These are phyloP conservation scores for Heliamphora exappendiculata DNA, from an alignment of 148 eudicot genomes.

Conservation along the genomic window DNA sequence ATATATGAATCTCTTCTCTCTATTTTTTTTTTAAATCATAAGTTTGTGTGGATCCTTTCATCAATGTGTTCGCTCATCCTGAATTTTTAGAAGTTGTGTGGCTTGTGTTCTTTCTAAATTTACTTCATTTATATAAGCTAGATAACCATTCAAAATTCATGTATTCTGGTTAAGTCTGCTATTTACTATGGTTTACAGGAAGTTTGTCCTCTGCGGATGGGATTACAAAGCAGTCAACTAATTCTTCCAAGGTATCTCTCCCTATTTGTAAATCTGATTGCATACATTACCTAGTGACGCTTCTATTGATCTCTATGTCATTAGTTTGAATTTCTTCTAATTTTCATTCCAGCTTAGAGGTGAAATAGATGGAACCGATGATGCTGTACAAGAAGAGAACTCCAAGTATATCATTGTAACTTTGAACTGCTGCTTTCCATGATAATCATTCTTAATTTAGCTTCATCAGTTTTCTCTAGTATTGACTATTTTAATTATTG, in stretches of 20 bases:
- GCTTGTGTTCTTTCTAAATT: neutral
- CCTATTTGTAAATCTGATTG: neutral
- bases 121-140: neutral
- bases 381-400: slow-evolving; percentile 30
- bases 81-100: neutral
- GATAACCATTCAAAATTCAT: neutral
- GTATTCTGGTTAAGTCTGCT: neutral
- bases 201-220: slow-evolving; percentile 24
- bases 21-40: neutral
- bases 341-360: slow-evolving; percentile 21
- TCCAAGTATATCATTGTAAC: slow-evolving; percentile 33
- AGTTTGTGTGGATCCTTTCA: neutral
- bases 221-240: slow-evolving; percentile 28
- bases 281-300: neutral
- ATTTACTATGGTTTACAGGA: slow-evolving; percentile 19
- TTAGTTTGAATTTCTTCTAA: neutral
- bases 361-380: slow-evolving; percentile 28
- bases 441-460: neutral
- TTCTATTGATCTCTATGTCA: neutral
- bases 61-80: neutral
- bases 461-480: neutral
- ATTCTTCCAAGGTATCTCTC: slow-evolving; percentile 32
- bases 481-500: slow-evolving; percentile 13
- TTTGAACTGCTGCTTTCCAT: neutral
- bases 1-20: no score